phyloP scores from a whole-genome alignment of 169 alveolate species.

The Plasmodium cynomolgi region DNA sequence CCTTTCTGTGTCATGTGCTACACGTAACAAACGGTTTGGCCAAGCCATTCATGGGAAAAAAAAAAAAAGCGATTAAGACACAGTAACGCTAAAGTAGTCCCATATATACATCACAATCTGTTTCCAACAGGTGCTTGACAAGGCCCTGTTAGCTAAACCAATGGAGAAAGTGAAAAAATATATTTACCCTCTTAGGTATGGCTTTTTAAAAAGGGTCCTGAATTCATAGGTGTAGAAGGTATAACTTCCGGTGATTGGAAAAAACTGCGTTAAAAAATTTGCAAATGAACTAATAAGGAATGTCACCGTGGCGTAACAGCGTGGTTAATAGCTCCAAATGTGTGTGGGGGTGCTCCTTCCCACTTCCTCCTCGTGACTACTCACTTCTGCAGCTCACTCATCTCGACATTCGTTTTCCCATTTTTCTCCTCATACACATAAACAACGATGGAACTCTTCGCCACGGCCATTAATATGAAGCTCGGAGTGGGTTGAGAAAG shows the following conservation, averaged over 20 bases:
- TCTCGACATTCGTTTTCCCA: slow-evolving; percentile 86
- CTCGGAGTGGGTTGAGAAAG: slow-evolving; percentile 83
- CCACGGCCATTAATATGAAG: slow-evolving; percentile 86
- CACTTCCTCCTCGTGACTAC: neutral
- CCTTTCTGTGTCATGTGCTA: neutral
- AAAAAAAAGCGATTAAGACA: neutral
- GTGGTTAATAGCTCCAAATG: neutral
- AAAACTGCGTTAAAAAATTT: neutral
- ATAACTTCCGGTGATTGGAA: neutral
- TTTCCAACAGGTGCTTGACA: neutral
- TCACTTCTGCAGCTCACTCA: slow-evolving; percentile 83
- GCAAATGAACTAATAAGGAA: neutral
- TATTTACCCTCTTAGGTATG: neutral
- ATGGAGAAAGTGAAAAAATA: neutral
- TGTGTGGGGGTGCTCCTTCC: neutral
- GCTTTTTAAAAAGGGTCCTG: neutral
- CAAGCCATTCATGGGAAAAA: neutral
- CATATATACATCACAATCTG: neutral
- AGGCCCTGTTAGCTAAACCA: neutral
- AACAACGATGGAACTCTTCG: slow-evolving; percentile 79
- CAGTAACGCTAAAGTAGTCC: neutral
- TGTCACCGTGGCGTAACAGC: neutral
- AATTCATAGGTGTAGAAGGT: neutral
- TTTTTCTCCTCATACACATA: slow-evolving; percentile 86
- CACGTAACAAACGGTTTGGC: neutral